Evolutionary conservation across 148 eudicot species (phyloP).

Genomic region (Arctostaphylos glauca): DNA sequence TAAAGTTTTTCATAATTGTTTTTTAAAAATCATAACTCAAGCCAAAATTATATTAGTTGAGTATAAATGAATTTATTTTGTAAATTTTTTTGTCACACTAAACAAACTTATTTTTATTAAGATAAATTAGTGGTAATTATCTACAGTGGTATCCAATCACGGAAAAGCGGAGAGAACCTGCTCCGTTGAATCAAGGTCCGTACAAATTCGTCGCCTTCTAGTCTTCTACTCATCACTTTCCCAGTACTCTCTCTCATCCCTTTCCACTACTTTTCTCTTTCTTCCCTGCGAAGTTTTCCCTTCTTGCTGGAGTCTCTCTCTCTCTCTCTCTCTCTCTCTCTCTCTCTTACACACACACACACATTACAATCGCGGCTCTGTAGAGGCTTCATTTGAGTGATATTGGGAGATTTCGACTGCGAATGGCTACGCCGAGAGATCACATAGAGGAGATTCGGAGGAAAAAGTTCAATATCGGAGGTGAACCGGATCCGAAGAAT

Average conservation of each 20-base stretch:
- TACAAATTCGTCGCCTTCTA: neutral
- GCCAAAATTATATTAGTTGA: too few species aligned
- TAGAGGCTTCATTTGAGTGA: neutral
- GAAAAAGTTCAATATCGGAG: constrained; percentile 50
- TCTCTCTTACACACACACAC: neutral
- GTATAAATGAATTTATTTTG: too few species aligned
- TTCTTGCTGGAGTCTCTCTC: neutral
- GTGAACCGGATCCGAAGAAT: constrained; percentile 36
- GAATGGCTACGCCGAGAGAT: constrained; percentile 35
- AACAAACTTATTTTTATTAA: too few species aligned
- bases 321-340: neutral
- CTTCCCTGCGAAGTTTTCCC: neutral
- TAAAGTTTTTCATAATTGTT: too few species aligned
- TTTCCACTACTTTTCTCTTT: neutral
- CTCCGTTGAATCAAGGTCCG: neutral
- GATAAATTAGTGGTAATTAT: too few species aligned
- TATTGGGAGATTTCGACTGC: neutral
- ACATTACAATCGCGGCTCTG: neutral
- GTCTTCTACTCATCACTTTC: neutral
- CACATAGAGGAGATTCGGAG: constrained; percentile 58
- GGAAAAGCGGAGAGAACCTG: too few species aligned
- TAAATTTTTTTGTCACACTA: too few species aligned
- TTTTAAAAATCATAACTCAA: too few species aligned
- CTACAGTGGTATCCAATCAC: too few species aligned
- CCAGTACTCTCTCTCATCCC: neutral